Percentiles rank a stretch among this genome's conserved stretches.
Conservation (phyloP, 2,329 filamentous ascomycete genomes). For the Laburnicola sp. region DNA sequence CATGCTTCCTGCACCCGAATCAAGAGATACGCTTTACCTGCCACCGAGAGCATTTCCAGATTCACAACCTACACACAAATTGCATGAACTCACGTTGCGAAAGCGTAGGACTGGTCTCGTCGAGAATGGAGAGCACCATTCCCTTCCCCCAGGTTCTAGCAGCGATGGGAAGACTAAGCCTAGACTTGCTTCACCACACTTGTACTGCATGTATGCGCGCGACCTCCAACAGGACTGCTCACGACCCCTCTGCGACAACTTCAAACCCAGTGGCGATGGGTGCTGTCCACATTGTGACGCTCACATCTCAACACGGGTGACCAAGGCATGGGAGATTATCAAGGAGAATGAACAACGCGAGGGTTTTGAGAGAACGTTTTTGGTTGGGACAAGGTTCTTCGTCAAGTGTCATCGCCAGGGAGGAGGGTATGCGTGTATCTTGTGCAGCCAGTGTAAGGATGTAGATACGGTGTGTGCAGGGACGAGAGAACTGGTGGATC, state of each 20-base stretch:
- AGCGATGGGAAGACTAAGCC: conserved; percentile 8
- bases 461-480: conserved; percentile 35
- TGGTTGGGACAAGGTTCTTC: conserved; percentile 34
- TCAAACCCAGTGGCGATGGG: conserved; percentile 25
- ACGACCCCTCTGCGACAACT: conserved; percentile 30
- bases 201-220: conserved; percentile 39
- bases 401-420: conserved; percentile 37
- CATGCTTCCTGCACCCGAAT: conserved; percentile 19
- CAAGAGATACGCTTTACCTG: conserved; percentile 10
- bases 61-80: conserved; percentile 3
- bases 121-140: not conserved
- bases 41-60: conserved; percentile 26
- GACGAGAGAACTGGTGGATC: conserved; percentile 33
- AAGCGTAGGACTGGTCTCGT: not conserved
- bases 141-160: conserved; percentile 1
- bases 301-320: conserved; percentile 22
- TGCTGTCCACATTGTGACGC: conserved; percentile 35
- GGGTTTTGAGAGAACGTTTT: conserved; percentile 16
- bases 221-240: conserved; percentile 29
- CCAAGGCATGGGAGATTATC: conserved; percentile 39
- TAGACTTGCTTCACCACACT: conserved; percentile 8
- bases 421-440: conserved; percentile 35
- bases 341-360: conserved; percentile 9
- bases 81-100: not conserved
- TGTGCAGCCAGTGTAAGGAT: conserved; percentile 30